Evolutionary conservation across 495 filamentous ascomycete genomes (phyloP), one percentile per base, ranked within the genome.

Genomic region (Neurospora sp.): DNA sequence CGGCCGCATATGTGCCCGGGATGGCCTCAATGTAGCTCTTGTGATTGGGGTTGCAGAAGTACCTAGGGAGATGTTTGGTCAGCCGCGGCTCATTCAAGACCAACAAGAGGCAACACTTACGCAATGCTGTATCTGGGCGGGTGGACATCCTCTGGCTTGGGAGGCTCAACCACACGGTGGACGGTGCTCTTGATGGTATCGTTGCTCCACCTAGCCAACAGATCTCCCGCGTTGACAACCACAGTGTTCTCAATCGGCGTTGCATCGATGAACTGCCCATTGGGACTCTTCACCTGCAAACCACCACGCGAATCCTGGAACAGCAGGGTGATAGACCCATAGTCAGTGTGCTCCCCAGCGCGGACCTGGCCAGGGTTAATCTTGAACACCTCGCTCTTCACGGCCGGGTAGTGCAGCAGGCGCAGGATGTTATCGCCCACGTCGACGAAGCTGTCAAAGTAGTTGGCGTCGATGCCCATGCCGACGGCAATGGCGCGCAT

Each of bases 11-110:
- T 0, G 95, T 97, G 7, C 94, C 93, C 0, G 94, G 95, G 44
- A 98, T 88, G 0, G 90, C 94, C 70, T 97, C 92, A 76, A 98
- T 98, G 69, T 85, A 81, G 72, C 83, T 83, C 72, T 94, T 87
- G 77, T 88, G 91, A 74, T 98, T 93, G 9, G 95, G 94, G 75
- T 97, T 97, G 84, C 95, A 97, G 80, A 98, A 98, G 81, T 95
- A 94, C 4, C 84, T 80, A 83, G 70, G 44, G 44, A 48, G 41
- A 20, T 48, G 27, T 37, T 74, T 41, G 70, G 39, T 76, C 76
- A 72, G 72, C 75, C 12, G 3, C 20, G 10, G 61, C 9, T 31
- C 12, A 38, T n/a, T 31, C 8, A 61, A 76, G 31, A 3, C 2
- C 10, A 27, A 59, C 14, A 68, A 37, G 16, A 4, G 3, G 41